These are phyloP conservation scores for Entomortierella beljakovae DNA, from an alignment of 192 early-diverging fungal genomes.

Conservation along the genomic window DNA sequence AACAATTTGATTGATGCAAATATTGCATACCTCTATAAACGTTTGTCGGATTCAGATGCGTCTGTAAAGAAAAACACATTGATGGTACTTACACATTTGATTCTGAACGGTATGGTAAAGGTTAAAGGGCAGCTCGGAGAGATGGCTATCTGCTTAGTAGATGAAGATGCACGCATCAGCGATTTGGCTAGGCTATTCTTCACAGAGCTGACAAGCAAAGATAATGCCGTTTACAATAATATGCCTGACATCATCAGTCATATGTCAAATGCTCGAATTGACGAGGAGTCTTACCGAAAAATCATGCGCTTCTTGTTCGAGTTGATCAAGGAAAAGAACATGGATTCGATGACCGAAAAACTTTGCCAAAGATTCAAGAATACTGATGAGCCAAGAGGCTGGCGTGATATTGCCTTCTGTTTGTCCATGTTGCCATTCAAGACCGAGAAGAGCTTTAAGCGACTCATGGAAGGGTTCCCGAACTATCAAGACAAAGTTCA, in stretches of 20 bases:
- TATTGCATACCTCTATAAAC: conserved; percentile 94
- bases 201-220: conserved; percentile 93
- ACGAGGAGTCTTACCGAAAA: conserved; percentile 84
- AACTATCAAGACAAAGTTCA: conserved; percentile 93
- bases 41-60: conserved; percentile 83
- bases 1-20: conserved; percentile 97
- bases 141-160: conserved; percentile 98
- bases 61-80: conserved; percentile 95
- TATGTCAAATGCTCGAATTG: conserved; percentile 79
- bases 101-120: conserved; percentile 99
- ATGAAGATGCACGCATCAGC: conserved; percentile 86
- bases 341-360: conserved; percentile 96
- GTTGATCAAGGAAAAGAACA: conserved; percentile 96
- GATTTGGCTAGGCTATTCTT: conserved; percentile 97
- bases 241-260: conserved; percentile 98
- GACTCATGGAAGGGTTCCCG: conserved; percentile 85
- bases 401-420: conserved; percentile 95
- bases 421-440: conserved; percentile 90
- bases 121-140: conserved; percentile 98
- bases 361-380: conserved; percentile 94
- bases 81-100: conserved; percentile 98
- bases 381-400: conserved; percentile 79
- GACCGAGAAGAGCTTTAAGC: conserved; percentile 86
- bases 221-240: conserved; percentile 99
- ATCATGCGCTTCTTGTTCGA: conserved; percentile 98